Evolutionary conservation across 768 basidiomycete genomes (phyloP).

Genomic region (Rickenella mellea): DNA sequence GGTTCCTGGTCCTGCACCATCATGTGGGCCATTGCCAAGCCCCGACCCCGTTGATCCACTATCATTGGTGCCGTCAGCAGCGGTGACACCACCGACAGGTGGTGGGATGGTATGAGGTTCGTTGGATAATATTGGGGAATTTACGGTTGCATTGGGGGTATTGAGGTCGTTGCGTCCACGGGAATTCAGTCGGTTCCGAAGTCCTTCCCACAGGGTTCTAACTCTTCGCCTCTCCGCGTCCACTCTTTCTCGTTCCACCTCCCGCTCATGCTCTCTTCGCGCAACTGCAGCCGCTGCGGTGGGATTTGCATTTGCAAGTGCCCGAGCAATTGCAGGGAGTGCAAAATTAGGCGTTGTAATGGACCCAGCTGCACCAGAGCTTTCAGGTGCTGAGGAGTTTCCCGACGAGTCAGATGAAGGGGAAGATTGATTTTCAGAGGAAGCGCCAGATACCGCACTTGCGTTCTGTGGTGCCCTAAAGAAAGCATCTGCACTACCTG

Average conservation of each 20-base stretch:
- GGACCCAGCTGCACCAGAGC: conserved; percentile 5
- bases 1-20: too few relatives aligned
- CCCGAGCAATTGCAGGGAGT: conserved; percentile 9
- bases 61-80: conserved; percentile 4
- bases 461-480: conserved; percentile 37
- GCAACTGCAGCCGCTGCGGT: conserved; percentile 2
- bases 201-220: conserved; percentile 57
- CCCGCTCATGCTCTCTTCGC: conserved; percentile 3
- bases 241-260: conserved; percentile 30
- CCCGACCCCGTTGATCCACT: conserved; percentile 6
- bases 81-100: neutral
- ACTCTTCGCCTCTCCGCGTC: conserved; percentile 29
- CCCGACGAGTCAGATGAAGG: conserved; percentile 7
- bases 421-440: conserved; percentile 23
- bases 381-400: conserved; percentile 5
- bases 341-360: conserved; percentile 19
- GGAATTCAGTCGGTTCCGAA: conserved; percentile 60
- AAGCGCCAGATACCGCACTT: conserved; percentile 30
- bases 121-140: conserved; percentile 11
- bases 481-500: conserved; percentile 58
- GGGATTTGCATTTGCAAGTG: conserved; percentile 1
- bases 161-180: conserved; percentile 12
- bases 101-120: conserved; percentile 3
- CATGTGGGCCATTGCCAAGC: conserved; percentile 10
- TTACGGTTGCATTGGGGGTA: conserved; percentile 4